Conservation (phyloP, 2,329 filamentous ascomycete genomes). For the Pestalotiopsis sp. region DNA sequence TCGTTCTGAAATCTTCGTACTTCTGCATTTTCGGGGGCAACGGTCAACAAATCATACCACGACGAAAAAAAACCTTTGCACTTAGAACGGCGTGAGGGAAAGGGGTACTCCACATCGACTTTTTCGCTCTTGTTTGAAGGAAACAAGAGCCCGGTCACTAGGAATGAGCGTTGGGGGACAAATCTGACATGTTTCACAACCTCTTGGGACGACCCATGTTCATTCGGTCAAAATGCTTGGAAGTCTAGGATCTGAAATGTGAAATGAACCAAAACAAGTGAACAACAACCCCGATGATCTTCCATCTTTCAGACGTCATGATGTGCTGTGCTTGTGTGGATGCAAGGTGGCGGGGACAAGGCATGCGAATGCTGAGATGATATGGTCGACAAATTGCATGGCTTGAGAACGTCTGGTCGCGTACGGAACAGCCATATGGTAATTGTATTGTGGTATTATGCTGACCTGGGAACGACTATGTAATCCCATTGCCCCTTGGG, state of each 20-base stretch:
- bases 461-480: too few species aligned
- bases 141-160: slow-evolving; percentile 17
- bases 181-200: slow-evolving; percentile 14
- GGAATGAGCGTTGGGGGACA: slow-evolving; percentile 16
- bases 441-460: too few species aligned
- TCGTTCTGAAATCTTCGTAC: slow-evolving; percentile 25
- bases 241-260: slow-evolving; percentile 35
- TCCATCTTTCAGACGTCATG: not conserved
- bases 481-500: too few species aligned
- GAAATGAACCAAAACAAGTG: slow-evolving; percentile 34
- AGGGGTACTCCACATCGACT: slow-evolving; percentile 31
- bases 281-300: not conserved
- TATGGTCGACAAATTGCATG: too few species aligned
- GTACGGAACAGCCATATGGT: too few species aligned
- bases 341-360: not conserved
- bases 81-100: slow-evolving; percentile 38
- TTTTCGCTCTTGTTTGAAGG: slow-evolving; percentile 33
- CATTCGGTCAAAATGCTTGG: slow-evolving; percentile 35
- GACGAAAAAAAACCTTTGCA: slow-evolving; percentile 33
- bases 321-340: slow-evolving; percentile 2
- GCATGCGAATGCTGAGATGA: not conserved
- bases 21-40: slow-evolving; percentile 30
- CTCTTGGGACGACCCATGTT: slow-evolving; percentile 32
- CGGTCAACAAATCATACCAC: slow-evolving; percentile 27
- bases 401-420: not conserved